Percentiles rank a stretch among this genome's conserved stretches.
Conservation (phyloP, 1,284 basidiomycete species). For the Abortiporus biennis region DNA sequence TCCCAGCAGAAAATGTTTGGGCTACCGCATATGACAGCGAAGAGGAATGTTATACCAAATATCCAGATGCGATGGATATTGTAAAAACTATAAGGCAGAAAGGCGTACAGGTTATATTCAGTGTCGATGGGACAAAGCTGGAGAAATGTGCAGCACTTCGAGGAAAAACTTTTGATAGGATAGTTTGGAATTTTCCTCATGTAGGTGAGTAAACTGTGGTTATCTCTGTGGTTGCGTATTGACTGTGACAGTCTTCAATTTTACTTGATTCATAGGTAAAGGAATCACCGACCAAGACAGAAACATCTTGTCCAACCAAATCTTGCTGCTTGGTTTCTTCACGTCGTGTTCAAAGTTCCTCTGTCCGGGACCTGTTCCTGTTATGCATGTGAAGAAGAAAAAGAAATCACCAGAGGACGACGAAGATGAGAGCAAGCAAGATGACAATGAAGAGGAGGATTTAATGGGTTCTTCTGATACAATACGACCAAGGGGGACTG, state of each 20-base stretch:
- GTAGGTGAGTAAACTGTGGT: conserved; percentile 64
- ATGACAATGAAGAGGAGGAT: conserved; percentile 21
- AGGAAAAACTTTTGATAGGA: conserved; percentile 63
- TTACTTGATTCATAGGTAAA: conserved; percentile 50
- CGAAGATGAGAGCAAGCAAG: conserved; percentile 36
- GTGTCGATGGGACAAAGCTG: conserved; percentile 79
- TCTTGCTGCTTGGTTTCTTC: conserved; percentile 83
- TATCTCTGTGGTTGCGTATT: background rate
- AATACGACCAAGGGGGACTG: conserved; percentile 41
- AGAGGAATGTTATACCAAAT: conserved; percentile 75
- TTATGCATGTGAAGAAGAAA: conserved; percentile 32
- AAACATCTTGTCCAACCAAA: conserved; percentile 90
- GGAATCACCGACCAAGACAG: conserved; percentile 94
- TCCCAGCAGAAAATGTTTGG: conserved; percentile 67
- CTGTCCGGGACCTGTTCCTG: conserved; percentile 50
- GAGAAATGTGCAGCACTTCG: conserved; percentile 55
- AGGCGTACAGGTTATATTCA: conserved; percentile 76
- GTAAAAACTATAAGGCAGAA: conserved; percentile 49
- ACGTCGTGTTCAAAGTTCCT: conserved; percentile 68
- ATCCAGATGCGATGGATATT: conserved; percentile 70
- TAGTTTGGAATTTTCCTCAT: conserved; percentile 98
- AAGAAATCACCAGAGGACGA: conserved; percentile 40
- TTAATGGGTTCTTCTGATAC: conserved; percentile 24
- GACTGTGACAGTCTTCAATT: conserved; percentile 2
- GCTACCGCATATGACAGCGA: conserved; percentile 89